Evolutionary conservation across 202 grass and related monocot genomes (phyloP).

Genomic region (Hordeum pubiflorum): DNA sequence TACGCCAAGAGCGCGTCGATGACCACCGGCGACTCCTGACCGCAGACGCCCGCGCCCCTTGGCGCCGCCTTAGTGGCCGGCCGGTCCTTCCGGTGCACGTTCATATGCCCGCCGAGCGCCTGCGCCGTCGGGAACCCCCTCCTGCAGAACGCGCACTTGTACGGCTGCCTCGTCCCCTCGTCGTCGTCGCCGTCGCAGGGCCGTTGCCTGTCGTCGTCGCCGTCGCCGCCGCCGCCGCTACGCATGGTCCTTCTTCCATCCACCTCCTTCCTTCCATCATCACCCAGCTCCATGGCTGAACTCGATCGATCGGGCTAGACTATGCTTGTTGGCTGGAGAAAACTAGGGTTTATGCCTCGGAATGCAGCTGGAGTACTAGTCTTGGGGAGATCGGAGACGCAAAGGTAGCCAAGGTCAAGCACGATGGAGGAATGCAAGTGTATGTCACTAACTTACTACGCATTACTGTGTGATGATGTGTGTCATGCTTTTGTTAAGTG

Average conservation of each 20-base stretch:
- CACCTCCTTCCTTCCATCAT: background rate
- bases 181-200: background rate
- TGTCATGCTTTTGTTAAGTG: slow-evolving; percentile 13
- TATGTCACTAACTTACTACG: background rate
- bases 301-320: background rate
- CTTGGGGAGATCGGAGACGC: background rate
- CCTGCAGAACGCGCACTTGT: slow-evolving; percentile 77
- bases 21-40: background rate
- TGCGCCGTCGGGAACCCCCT: slow-evolving; percentile 77
- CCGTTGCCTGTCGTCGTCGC: background rate
- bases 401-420: slow-evolving; percentile 21
- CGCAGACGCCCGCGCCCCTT: background rate
- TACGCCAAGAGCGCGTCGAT: background rate
- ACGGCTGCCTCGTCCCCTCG: slow-evolving; percentile 38
- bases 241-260: background rate
- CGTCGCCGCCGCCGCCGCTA: background rate
- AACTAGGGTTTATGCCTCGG: slow-evolving; percentile 24
- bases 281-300: background rate
- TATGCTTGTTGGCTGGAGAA: background rate
- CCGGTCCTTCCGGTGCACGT: slow-evolving; percentile 59
- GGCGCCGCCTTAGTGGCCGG: background rate
- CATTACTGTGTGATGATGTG: slow-evolving; percentile 16
- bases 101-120: slow-evolving; percentile 87
- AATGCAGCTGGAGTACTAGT: background rate
- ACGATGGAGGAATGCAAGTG: background rate